Percentiles rank a stretch among this genome's conserved stretches.
phyloP scores from a whole-genome alignment of 495 filamentous ascomycete species.

The Rusavskia elegans region DNA sequence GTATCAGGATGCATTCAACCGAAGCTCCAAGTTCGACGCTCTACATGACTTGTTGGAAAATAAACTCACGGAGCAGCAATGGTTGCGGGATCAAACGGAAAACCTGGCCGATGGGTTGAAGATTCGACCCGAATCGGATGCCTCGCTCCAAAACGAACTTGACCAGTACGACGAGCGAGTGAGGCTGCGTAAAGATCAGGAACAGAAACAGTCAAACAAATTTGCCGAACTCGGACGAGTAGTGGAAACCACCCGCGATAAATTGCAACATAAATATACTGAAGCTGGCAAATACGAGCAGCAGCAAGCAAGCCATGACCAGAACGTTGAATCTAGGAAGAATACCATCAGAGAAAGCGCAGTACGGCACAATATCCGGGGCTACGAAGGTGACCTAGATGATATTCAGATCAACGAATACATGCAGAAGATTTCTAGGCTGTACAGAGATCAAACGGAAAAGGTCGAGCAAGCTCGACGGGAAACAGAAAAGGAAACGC shows the following conservation, averaged over 20 bases:
- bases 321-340: constrained; percentile 51
- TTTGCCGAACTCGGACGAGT: constrained; percentile 48
- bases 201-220: constrained; percentile 28
- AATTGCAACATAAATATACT: constrained; percentile 54
- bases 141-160: constrained; percentile 58
- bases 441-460: constrained; percentile 60
- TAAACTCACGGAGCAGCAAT: constrained; percentile 55
- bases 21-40: constrained; percentile 42
- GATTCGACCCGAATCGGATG: constrained; percentile 62
- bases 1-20: constrained; percentile 41
- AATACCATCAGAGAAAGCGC: constrained; percentile 64
- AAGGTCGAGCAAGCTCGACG: constrained; percentile 56
- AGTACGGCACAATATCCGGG: constrained; percentile 63
- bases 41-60: constrained; percentile 55
- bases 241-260: constrained; percentile 39
- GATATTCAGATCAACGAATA: constrained; percentile 61
- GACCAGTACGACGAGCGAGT: constrained; percentile 68
- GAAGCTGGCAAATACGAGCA: constrained; percentile 76
- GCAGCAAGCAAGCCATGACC: constrained; percentile 72
- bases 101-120: constrained; percentile 54
- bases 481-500: constrained; percentile 53
- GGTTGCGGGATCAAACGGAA: constrained; percentile 46
- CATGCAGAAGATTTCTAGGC: constrained; percentile 57
- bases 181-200: constrained; percentile 42
- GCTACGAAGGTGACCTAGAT: constrained; percentile 63